A percentile compares a stretch with the other conserved stretches of the same genome.
Conservation (phyloP, 2,329 filamentous ascomycete species). For the Sclerotiophoma versabilis region DNA sequence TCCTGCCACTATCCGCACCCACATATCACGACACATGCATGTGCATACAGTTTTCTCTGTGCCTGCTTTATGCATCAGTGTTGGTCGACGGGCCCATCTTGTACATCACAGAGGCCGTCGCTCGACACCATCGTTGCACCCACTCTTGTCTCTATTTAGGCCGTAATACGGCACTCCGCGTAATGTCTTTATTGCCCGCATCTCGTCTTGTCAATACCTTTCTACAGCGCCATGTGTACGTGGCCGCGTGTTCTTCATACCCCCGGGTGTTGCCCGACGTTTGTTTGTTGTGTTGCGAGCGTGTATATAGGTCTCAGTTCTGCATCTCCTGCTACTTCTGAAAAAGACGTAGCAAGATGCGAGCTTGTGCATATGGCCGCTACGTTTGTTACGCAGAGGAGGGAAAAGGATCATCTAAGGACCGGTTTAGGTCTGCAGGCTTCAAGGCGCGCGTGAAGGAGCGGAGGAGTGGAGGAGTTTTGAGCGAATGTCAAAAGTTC, state of each 20-base stretch:
- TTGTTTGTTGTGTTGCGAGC: neutral
- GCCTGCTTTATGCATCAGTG: constrained; percentile 1
- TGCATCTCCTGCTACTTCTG: neutral
- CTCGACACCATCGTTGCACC: neutral
- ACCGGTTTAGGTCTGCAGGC: constrained; percentile 9
- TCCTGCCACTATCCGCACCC: constrained; percentile 30
- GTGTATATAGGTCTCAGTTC: constrained; percentile 1
- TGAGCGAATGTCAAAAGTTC: constrained; percentile 23
- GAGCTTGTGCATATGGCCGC: constrained; percentile 3
- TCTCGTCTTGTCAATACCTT: constrained; percentile 8
- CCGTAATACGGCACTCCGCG: constrained; percentile 4
- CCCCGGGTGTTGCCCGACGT: constrained; percentile 7
- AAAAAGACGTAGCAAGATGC: neutral
- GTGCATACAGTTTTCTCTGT: constrained; percentile 29
- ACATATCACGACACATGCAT: constrained; percentile 36
- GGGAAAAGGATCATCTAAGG: neutral
- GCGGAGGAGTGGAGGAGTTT: constrained; percentile 2
- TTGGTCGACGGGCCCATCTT: neutral
- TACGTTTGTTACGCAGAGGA: neutral
- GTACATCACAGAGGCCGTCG: neutral
- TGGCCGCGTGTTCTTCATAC: constrained; percentile 5
- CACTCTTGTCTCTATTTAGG: constrained; percentile 9
- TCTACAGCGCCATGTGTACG: neutral
- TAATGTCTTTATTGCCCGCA: constrained; percentile 12
- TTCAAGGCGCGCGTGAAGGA: neutral